Percentiles rank a stretch among this genome's conserved stretches.
phyloP scores from a whole-genome alignment of 148 eudicot genomes.

The Cornus kousa region DNA sequence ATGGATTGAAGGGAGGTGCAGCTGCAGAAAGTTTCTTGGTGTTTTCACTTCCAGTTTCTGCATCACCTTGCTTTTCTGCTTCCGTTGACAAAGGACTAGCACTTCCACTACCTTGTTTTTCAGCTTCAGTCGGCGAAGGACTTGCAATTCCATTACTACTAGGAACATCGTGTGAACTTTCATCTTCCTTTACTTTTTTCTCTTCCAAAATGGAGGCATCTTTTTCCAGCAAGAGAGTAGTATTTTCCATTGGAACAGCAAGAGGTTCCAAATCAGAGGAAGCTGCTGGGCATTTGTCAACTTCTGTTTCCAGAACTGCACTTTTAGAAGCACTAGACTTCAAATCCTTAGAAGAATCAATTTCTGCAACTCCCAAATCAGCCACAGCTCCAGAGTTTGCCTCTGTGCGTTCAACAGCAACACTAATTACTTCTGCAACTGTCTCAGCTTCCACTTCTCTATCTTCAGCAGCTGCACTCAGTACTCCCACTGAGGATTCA shows the following conservation, averaged over 20 bases:
- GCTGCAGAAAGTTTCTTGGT: constrained; percentile 83
- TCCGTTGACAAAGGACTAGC: constrained; percentile 25
- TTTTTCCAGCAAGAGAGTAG: constrained; percentile 15
- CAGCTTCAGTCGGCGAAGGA: constrained; percentile 34
- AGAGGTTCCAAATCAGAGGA: constrained; percentile 8
- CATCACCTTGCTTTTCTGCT: constrained; percentile 44
- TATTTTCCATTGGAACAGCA: constrained; percentile 11
- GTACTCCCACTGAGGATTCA: neutral
- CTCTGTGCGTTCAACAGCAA: constrained; percentile 13
- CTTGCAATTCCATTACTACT: constrained; percentile 2
- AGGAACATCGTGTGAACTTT: neutral
- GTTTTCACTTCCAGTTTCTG: constrained; percentile 59
- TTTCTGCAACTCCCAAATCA: constrained; percentile 18
- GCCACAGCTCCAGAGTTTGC: neutral
- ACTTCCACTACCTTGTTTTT: constrained; percentile 27
- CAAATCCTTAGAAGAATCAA: constrained; percentile 15
- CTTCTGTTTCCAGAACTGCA: constrained; percentile 23
- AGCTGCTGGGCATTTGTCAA: constrained; percentile 10
- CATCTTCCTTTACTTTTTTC: constrained; percentile 14
- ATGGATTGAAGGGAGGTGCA: constrained; percentile 89
- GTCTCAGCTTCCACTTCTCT: constrained; percentile 18
- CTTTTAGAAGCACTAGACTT: constrained; percentile 13
- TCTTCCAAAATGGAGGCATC: constrained; percentile 18
- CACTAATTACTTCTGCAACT: constrained; percentile 12
- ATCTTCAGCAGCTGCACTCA: constrained; percentile 20